Evolutionary conservation across 2,329 filamentous ascomycete genomes (phyloP), one percentile per base, ranked within the genome.

Genomic region (Fonsecaea pugnacius): DNA sequence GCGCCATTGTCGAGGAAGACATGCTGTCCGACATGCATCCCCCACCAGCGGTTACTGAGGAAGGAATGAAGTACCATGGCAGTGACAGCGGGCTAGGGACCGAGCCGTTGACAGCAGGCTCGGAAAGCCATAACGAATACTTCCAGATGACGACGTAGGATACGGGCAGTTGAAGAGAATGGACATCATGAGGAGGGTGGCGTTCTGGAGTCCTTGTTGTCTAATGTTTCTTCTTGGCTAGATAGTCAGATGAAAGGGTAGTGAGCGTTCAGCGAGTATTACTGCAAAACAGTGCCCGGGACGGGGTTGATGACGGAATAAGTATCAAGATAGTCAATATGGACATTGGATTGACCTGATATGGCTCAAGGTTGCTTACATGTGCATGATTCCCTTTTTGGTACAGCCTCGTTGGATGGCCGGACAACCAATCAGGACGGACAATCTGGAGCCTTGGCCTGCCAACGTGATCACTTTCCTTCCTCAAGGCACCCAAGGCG

Each of bases 61-160:
- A 69, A 33, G 64, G 62, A 16, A 38, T 67, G 30, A 68, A 67
- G 58, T 70, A 70, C 33, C 68, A 68, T 48, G 68, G 64, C 32
- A 75, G 71, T 61, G 73, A 75, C 58, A 74, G 73, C 52, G 73
- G 73, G 12, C 62, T 75, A 24, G 73, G 73, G 21, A 68, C 70
- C 3, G 73, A 75, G 57, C 63, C 71, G 18, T 68, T 66, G 40
- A 73, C 69, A 8, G 69, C 63, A 24, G 66, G 59, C 33, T 60
- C 65, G 9, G 67, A 69, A 30, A 54, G 59, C 52, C 50, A 48
- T 27, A 40, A 56, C 10, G 67, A 69, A 32, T 70, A 69, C 36
- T 70, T 70, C 51, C 52, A 66, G 38, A 69, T 69, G 67, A 69
- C 61, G 32, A 64, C 66, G 50, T 63, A 67, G 56, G 67, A 67